Percentiles rank a stretch among this genome's conserved stretches.
These are phyloP conservation scores for Colletotrichum brevisporum DNA, from an alignment of 2,329 filamentous ascomycete species.

Conservation along the genomic window DNA sequence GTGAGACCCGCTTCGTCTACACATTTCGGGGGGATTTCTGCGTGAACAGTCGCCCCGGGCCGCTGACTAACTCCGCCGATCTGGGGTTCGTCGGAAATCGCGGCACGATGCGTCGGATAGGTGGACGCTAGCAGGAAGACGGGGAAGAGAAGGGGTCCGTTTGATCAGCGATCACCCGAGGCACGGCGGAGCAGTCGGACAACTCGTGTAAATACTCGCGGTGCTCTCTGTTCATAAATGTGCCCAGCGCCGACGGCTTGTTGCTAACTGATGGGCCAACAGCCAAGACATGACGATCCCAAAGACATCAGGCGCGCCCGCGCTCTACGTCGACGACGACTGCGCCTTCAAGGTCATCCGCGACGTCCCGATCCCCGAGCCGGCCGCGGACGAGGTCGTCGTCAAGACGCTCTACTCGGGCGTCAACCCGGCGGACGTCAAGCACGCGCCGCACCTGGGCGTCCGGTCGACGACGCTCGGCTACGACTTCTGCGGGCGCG, in stretches of 20 bases:
- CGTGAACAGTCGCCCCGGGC: too few relatives aligned
- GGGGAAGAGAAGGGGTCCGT: neutral
- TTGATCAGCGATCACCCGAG: neutral
- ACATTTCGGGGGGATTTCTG: neutral
- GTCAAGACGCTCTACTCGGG: slow-evolving; percentile 23
- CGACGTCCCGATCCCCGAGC: slow-evolving; percentile 13
- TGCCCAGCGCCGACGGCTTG: neutral
- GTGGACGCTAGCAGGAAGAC: neutral
- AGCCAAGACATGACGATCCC: neutral
- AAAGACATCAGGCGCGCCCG: neutral
- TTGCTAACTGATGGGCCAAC: neutral
- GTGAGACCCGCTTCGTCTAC: neutral
- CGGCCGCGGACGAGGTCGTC: slow-evolving; percentile 2
- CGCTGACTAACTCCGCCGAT: too few relatives aligned
- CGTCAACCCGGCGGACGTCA: slow-evolving; percentile 36
- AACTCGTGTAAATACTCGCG: neutral
- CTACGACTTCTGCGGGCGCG: slow-evolving; percentile 35
- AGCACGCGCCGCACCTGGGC: slow-evolving; percentile 17
- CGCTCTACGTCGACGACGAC: slow-evolving; percentile 29
- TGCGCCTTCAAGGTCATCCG: slow-evolving; percentile 21
- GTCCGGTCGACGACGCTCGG: slow-evolving; percentile 15
- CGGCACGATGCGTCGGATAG: neutral
- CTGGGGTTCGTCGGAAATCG: too few relatives aligned
- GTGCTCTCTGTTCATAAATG: neutral
- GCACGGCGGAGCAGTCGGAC: neutral